Percentiles rank a stretch among this genome's conserved stretches.
phyloP scores from a whole-genome alignment of 306 rosid genomes.

The Casuarina glauca region DNA sequence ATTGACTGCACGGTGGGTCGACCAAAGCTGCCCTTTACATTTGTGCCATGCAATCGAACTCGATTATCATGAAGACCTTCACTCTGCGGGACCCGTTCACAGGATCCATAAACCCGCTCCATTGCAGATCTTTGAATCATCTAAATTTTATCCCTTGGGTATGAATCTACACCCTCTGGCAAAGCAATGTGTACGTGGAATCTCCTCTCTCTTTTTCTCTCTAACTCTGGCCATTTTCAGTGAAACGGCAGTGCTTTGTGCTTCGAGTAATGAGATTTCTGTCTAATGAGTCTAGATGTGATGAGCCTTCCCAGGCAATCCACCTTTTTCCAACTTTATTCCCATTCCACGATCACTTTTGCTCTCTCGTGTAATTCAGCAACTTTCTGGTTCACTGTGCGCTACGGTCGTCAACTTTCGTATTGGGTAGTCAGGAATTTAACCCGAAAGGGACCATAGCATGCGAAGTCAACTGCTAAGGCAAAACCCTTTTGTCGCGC shows the following conservation, averaged over 20 bases:
- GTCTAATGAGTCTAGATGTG: too few relatives aligned
- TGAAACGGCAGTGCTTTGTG: background rate
- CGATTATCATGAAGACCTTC: conserved; percentile 33
- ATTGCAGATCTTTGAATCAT: background rate
- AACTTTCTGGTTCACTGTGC: conserved; percentile 1
- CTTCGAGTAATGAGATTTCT: background rate
- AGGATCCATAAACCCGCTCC: conserved; percentile 9
- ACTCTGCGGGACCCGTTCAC: conserved; percentile 16
- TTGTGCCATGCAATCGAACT: conserved; percentile 29
- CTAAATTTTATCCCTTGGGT: background rate
- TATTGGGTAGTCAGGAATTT: background rate
- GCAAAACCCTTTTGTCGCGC: background rate
- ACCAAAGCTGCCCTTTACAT: conserved; percentile 15
- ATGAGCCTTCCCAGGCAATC: background rate
- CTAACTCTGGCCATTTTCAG: background rate
- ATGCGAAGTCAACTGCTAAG: too few relatives aligned
- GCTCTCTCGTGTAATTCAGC: conserved; percentile 20
- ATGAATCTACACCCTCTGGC: too few relatives aligned
- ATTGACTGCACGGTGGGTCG: background rate
- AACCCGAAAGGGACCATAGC: background rate
- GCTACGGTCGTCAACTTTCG: background rate
- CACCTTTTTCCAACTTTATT: conserved; percentile 6
- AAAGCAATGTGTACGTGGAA: too few relatives aligned
- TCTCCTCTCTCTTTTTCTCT: too few relatives aligned
- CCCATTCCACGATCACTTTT: conserved; percentile 8